Percentiles rank a stretch among this genome's conserved stretches.
These are phyloP conservation scores for Dactylonectria macrodidyma DNA, from an alignment of 2,329 filamentous ascomycete genomes.

Conservation along the genomic window DNA sequence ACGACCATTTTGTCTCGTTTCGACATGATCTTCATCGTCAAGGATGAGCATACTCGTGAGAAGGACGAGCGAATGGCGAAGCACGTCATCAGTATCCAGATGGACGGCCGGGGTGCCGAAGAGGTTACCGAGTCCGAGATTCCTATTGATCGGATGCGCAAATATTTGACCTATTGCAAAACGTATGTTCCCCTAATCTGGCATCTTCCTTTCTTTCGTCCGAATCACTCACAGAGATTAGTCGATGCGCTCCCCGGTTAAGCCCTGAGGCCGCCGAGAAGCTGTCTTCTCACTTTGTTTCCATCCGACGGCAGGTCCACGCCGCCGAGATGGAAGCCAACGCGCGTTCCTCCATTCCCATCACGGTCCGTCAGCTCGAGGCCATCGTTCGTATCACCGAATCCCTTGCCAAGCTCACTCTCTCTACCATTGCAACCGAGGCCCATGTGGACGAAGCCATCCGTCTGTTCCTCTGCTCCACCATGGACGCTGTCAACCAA, in stretches of 20 bases:
- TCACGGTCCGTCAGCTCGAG: constrained; percentile 96
- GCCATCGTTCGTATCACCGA: constrained; percentile 98
- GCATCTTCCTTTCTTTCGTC: too few relatives aligned
- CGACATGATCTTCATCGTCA: constrained; percentile 99
- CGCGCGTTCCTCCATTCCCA: constrained; percentile 92
- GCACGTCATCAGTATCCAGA: constrained; percentile 98
- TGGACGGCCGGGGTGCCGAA: constrained; percentile 87
- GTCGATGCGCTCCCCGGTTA: constrained; percentile 91
- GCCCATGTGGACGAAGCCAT: constrained; percentile 97
- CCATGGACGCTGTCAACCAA: constrained; percentile 97
- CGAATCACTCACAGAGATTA: constrained; percentile 57
- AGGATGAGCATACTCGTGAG: constrained; percentile 90
- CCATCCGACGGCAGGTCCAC: constrained; percentile 94
- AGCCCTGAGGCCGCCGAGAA: constrained; percentile 94
- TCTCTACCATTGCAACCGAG: constrained; percentile 90
- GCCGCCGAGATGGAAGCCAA: constrained; percentile 92
- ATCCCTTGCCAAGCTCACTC: constrained; percentile 90
- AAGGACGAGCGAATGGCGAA: constrained; percentile 95
- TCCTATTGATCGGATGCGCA: constrained; percentile 95
- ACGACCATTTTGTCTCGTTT: constrained; percentile 98
- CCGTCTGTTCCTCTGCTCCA: constrained; percentile 93
- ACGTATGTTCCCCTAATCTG: constrained; percentile 72
- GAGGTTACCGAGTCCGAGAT: constrained; percentile 91
- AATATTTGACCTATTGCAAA: constrained; percentile 97
- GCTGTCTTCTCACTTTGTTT: constrained; percentile 96